Conservation (phyloP, 176 grass and related monocot genomes). For the Bolboschoenus planiculmis region DNA sequence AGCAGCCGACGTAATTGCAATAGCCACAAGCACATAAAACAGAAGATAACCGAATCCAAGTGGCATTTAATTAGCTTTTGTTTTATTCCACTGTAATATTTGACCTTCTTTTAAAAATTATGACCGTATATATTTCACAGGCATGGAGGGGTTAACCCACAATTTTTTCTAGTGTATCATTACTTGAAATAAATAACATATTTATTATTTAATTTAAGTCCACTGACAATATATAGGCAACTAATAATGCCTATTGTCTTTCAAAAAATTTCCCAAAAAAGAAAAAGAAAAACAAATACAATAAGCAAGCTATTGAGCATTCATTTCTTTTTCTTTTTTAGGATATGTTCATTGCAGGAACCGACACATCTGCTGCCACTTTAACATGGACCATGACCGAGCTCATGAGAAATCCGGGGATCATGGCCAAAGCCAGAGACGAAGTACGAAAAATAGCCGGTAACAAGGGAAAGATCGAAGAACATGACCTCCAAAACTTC, state of each 20-base stretch:
- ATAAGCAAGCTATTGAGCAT: too few relatives aligned
- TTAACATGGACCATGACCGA: constrained; percentile 67
- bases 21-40: background rate
- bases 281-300: too few relatives aligned
- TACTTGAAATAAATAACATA: too few relatives aligned
- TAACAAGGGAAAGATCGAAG: constrained; percentile 22
- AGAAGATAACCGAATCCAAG: background rate
- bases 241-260: too few relatives aligned
- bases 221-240: too few relatives aligned
- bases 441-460: constrained; percentile 32
- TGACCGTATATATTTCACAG: too few relatives aligned
- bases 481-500: constrained; percentile 41
- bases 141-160: too few relatives aligned
- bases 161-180: too few relatives aligned
- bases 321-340: constrained; percentile 2
- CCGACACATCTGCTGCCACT: constrained; percentile 38
- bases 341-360: constrained; percentile 67
- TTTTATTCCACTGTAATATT: background rate
- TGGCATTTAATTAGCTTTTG: background rate
- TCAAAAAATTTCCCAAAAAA: too few relatives aligned
- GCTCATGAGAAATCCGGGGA: constrained; percentile 36
- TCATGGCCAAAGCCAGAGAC: constrained; percentile 39
- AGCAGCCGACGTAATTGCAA: too few relatives aligned
- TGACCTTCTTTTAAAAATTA: too few relatives aligned
- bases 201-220: too few relatives aligned